A percentile compares a stretch with the other conserved stretches of the same genome.
These are phyloP conservation scores for Sclerotinia borealis DNA, from an alignment of 2,329 filamentous ascomycete species.

Conservation along the genomic window DNA sequence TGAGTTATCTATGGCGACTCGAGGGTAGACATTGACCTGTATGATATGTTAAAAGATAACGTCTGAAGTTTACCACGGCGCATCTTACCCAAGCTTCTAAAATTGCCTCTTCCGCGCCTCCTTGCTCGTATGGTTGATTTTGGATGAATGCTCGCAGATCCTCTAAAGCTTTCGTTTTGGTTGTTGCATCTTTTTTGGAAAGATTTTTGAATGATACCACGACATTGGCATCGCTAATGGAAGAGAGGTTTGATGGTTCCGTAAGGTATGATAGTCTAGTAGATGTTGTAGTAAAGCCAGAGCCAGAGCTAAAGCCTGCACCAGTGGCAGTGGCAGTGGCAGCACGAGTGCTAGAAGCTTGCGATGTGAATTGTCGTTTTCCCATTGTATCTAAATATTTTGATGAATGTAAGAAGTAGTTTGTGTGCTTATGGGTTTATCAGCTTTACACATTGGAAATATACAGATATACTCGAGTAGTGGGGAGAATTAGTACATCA, in stretches of 20 bases:
- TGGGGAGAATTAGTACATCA: neutral
- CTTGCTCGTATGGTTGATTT: conserved; percentile 46
- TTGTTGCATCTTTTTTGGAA: conserved; percentile 86
- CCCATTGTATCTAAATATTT: conserved; percentile 21
- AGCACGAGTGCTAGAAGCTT: conserved; percentile 33
- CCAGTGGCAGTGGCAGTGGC: conserved; percentile 15
- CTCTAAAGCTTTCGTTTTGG: conserved; percentile 84
- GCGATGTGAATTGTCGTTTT: conserved; percentile 29
- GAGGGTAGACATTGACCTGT: conserved; percentile 79
- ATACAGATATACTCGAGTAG: too few species aligned
- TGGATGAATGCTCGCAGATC: conserved; percentile 66
- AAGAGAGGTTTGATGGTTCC: conserved; percentile 74
- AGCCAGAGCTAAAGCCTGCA: conserved; percentile 30
- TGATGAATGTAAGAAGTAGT: too few species aligned
- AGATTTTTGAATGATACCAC: conserved; percentile 91
- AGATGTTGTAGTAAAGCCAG: conserved; percentile 33
- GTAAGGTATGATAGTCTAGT: conserved; percentile 74
- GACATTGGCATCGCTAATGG: conserved; percentile 71
- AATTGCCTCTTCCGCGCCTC: conserved; percentile 71
- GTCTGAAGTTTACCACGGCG: neutral
- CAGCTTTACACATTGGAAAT: too few species aligned
- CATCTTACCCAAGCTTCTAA: conserved; percentile 77
- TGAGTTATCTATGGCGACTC: conserved; percentile 82
- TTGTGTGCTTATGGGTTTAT: neutral
- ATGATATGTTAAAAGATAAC: neutral